A percentile compares a stretch with the other conserved stretches of the same genome.
These are phyloP conservation scores for Salix purpurea DNA, from an alignment of 345 rosid species.

Conservation along the genomic window DNA sequence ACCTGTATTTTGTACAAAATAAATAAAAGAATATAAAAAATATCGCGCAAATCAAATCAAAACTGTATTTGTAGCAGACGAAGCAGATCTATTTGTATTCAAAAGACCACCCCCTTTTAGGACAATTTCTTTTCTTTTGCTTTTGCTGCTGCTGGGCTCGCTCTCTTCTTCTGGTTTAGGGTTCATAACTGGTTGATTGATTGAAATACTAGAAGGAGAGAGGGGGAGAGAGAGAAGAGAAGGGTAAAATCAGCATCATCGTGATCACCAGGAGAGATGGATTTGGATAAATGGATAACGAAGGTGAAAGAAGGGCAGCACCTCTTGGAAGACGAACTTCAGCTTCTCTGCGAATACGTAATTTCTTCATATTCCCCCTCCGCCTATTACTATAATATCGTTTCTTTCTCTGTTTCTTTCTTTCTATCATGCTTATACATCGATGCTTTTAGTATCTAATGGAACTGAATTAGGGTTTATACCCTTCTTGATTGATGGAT, in stretches of 20 bases:
- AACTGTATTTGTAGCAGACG: not conserved
- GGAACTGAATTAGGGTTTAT: not conserved
- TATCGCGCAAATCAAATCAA: not conserved
- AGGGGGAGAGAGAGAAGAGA: not conserved
- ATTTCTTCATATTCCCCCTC: slow-evolving; percentile 1
- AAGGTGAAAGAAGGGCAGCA: slow-evolving; percentile 97
- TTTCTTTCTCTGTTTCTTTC: too few species aligned
- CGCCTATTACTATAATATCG: not conserved
- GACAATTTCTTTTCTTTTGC: not conserved
- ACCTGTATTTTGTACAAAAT: not conserved
- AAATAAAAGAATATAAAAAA: not conserved
- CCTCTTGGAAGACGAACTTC: slow-evolving; percentile 92
- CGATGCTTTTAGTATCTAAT: not conserved
- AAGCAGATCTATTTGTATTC: not conserved
- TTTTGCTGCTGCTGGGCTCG: not conserved
- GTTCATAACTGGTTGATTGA: not conserved
- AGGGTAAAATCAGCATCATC: not conserved
- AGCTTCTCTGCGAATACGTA: slow-evolving; percentile 98
- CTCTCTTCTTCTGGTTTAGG: not conserved
- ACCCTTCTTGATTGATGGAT: not conserved
- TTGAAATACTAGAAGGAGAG: not conserved
- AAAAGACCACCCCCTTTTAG: not conserved
- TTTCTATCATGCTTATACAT: not conserved
- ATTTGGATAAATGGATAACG: slow-evolving; percentile 95
- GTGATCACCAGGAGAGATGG: slow-evolving; percentile 51